Evolutionary conservation across 257 asterid species (phyloP).

Genomic region (Gentiana dahurica): DNA sequence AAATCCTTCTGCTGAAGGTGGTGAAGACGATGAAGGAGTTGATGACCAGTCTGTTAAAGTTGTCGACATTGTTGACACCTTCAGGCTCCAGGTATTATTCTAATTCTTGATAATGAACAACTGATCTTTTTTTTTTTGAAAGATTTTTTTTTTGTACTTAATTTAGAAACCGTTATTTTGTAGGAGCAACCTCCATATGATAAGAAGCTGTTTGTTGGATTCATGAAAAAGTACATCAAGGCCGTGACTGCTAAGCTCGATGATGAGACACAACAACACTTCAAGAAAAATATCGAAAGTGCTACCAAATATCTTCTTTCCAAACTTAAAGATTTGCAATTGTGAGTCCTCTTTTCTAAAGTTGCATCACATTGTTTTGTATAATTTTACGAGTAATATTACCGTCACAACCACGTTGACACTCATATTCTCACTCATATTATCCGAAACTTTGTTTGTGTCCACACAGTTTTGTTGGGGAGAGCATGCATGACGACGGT

Average conservation of each 20-base stretch:
- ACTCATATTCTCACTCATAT: not conserved
- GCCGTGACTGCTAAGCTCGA: conserved; percentile 53
- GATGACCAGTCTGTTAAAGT: conserved; percentile 60
- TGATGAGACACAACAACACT: conserved; percentile 38
- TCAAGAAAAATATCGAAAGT: conserved; percentile 65
- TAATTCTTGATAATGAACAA: not conserved
- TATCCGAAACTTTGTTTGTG: not conserved
- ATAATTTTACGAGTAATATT: too few relatives aligned
- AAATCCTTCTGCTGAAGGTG: conserved; percentile 88
- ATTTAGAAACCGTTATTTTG: not conserved
- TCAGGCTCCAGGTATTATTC: conserved; percentile 66
- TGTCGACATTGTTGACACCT: conserved; percentile 90
- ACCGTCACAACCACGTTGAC: too few relatives aligned
- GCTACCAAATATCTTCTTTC: conserved; percentile 64
- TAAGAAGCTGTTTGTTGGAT: conserved; percentile 59
- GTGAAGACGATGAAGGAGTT: conserved; percentile 66
- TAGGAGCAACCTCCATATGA: conserved; percentile 92
- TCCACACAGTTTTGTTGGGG: conserved; percentile 65
- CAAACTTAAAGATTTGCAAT: conserved; percentile 72
- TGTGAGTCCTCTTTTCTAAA: conserved; percentile 33
- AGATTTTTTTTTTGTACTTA: not conserved
- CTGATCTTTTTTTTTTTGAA: not conserved
- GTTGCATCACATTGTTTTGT: not conserved
- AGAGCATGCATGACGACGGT: conserved; percentile 72
- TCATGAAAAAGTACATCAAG: conserved; percentile 66